These are phyloP conservation scores for Plasmodium falciparum DNA, from an alignment of 169 alveolate species.

Conservation along the genomic window DNA sequence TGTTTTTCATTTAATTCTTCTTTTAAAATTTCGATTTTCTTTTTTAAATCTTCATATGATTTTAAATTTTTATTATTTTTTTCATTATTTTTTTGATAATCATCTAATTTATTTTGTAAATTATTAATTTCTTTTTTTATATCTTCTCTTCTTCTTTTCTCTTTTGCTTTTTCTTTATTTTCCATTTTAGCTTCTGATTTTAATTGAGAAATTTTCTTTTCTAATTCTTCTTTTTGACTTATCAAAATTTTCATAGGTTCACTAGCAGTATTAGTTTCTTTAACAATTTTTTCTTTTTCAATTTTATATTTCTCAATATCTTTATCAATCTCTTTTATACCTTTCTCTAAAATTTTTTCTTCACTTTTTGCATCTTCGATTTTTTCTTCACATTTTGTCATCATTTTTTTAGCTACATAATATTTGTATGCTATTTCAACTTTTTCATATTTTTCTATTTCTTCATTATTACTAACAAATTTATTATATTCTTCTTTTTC, in stretches of 20 bases:
- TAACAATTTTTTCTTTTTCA: conserved; percentile 79
- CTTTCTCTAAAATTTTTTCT: conserved; percentile 46
- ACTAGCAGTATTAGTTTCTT: conserved; percentile 44
- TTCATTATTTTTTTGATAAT: conserved; percentile 80
- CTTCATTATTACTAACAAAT: conserved; percentile 81
- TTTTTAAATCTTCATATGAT: conserved; percentile 33
- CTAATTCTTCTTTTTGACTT: conserved; percentile 76
- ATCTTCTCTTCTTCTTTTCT: conserved; percentile 79
- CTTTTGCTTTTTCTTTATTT: conserved; percentile 75
- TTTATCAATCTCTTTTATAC: conserved; percentile 75
- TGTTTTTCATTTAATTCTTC: conserved; percentile 66
- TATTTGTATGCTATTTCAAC: conserved; percentile 81
- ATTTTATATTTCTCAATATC: conserved; percentile 72
- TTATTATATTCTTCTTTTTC: conserved; percentile 87
- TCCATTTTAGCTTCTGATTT: conserved; percentile 60
- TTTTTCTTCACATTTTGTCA: conserved; percentile 53
- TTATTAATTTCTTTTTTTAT: conserved; percentile 79
- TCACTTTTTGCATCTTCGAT: conserved; percentile 73
- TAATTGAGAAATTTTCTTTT: conserved; percentile 74
- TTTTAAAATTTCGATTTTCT: conserved; percentile 35
- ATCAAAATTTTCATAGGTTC: conserved; percentile 74
- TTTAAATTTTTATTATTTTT: conserved; percentile 64
- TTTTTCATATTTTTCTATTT: conserved; percentile 79
- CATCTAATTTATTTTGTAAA: conserved; percentile 77
- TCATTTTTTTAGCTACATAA: conserved; percentile 81